Evolutionary conservation across 306 rosid species (phyloP).

Genomic region (Malus asiatica): DNA sequence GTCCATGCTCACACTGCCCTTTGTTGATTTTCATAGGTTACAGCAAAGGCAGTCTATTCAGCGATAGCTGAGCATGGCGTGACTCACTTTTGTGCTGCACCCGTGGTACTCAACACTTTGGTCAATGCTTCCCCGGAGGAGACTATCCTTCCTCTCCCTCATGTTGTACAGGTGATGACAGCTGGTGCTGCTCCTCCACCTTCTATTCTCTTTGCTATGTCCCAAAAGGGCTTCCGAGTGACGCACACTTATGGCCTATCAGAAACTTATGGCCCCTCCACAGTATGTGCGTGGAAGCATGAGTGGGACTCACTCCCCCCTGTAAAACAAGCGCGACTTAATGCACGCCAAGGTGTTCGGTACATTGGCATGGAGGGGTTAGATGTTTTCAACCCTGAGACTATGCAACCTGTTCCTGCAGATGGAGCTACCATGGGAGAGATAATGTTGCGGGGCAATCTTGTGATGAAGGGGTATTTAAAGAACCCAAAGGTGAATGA

Average conservation of each 20-base stretch:
- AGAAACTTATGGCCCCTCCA: constrained; percentile 84
- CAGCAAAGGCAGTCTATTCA: constrained; percentile 63
- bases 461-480: constrained; percentile 86
- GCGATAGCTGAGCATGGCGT: constrained; percentile 67
- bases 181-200: constrained; percentile 99
- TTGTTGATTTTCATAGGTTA: constrained; percentile 43
- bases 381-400: constrained; percentile 52
- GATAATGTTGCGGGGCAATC: constrained; percentile 79
- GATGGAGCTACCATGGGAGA: constrained; percentile 83
- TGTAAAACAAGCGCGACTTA: constrained; percentile 48
- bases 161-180: constrained; percentile 61
- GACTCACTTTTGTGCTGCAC: constrained; percentile 95
- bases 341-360: constrained; percentile 87
- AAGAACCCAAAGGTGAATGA: constrained; percentile 78
- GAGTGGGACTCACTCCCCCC: constrained; percentile 79
- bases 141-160: constrained; percentile 83
- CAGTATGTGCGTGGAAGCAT: constrained; percentile 88
- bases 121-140: constrained; percentile 66
- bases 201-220: constrained; percentile 61
- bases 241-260: constrained; percentile 92
- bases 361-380: constrained; percentile 65
- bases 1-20: not conserved
- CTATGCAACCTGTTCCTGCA: constrained; percentile 68
- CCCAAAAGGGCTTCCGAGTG: constrained; percentile 65
- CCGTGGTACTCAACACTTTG: constrained; percentile 80